Conservation (phyloP, 1,284 basidiomycete species). For the Ceratobasidium sp. region DNA sequence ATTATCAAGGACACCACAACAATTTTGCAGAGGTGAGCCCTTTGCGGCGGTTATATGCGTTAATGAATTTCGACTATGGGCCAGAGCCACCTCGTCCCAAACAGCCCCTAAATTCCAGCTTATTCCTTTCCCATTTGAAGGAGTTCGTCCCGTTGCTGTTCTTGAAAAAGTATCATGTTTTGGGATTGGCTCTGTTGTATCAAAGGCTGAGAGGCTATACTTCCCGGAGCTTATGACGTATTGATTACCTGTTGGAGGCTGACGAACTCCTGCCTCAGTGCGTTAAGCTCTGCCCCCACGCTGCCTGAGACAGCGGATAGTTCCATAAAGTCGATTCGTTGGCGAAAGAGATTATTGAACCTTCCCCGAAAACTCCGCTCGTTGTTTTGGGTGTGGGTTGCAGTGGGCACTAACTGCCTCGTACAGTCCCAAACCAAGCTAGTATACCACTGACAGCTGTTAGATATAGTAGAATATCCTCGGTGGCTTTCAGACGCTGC, state of each 20-base stretch:
- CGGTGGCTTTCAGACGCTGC: background rate
- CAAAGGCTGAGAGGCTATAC: background rate
- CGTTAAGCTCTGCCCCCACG: background rate
- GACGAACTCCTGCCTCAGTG: background rate
- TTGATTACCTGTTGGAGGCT: background rate
- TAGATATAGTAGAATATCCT: background rate
- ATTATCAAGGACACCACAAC: too few relatives aligned
- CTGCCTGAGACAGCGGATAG: background rate
- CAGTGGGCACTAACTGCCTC: background rate
- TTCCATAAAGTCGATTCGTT: background rate
- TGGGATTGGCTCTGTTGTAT: background rate
- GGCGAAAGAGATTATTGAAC: background rate
- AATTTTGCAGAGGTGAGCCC: too few relatives aligned
- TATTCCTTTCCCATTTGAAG: background rate
- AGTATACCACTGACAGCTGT: slow-evolving; percentile 14
- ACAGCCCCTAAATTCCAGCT: background rate
- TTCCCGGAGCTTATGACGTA: background rate
- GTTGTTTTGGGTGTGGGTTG: background rate
- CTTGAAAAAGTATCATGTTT: background rate
- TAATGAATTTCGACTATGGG: too few relatives aligned
- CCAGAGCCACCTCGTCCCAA: too few relatives aligned
- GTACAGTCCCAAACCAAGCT: slow-evolving; percentile 23
- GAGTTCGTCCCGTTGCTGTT: background rate
- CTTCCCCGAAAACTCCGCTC: background rate
- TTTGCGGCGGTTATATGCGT: too few relatives aligned